Evolutionary conservation across 257 asterid species (phyloP).

Genomic region (Linaria vulgaris): DNA sequence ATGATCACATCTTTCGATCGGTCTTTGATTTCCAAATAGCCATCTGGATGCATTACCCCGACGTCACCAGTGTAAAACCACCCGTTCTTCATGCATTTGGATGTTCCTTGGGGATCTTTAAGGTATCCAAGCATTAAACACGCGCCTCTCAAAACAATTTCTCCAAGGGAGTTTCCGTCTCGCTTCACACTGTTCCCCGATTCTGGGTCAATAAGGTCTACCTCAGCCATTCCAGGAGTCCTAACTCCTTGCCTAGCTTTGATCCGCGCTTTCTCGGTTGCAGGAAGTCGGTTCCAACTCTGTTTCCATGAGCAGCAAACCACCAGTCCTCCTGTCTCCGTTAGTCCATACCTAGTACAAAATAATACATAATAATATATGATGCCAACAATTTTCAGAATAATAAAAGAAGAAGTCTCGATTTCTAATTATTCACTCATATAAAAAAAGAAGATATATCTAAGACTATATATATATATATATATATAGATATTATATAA

Average conservation of each 20-base stretch:
- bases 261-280: conserved; percentile 57
- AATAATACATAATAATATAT: too few species aligned
- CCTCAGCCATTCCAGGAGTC: conserved; percentile 51
- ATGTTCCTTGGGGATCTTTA: conserved; percentile 58
- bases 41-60: conserved; percentile 76
- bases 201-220: conserved; percentile 51
- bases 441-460: too few species aligned
- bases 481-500: too few species aligned
- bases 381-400: too few species aligned
- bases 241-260: conserved; percentile 76
- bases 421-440: too few species aligned
- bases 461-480: too few species aligned
- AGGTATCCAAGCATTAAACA: conserved; percentile 65
- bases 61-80: conserved; percentile 89
- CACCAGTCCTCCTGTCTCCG: conserved; percentile 77
- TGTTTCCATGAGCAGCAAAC: conserved; percentile 60
- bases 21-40: conserved; percentile 72
- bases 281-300: conserved; percentile 59
- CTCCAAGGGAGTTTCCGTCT: conserved; percentile 58
- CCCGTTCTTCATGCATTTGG: conserved; percentile 51
- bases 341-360: conserved; percentile 31
- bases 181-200: conserved; percentile 46
- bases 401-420: too few species aligned
- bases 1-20: conserved; percentile 81
- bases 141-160: conserved; percentile 57